Evolutionary conservation across 345 rosid genomes (phyloP).

Genomic region (Diplotaxis tenuifolia): DNA sequence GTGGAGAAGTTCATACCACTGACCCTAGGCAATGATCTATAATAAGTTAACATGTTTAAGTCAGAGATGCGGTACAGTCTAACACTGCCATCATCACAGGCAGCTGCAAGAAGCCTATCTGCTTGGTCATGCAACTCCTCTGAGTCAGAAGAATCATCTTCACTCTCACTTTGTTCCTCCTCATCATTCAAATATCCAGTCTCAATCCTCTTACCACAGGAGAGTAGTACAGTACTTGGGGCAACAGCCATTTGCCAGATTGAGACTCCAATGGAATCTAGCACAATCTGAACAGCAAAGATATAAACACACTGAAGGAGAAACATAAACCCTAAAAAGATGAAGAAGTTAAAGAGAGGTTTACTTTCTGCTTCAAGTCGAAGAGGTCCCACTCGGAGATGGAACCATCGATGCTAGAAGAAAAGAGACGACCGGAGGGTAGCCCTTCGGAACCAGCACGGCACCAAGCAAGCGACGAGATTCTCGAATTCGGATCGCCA

Average conservation of each 20-base stretch:
- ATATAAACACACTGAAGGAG: neutral
- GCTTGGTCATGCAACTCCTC: conserved; percentile 44
- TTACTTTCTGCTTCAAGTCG: conserved; percentile 73
- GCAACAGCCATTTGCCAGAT: conserved; percentile 93
- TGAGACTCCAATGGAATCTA: conserved; percentile 75
- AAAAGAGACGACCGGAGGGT: conserved; percentile 33
- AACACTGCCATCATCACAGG: conserved; percentile 90
- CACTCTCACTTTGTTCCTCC: conserved; percentile 55
- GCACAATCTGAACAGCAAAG: conserved; percentile 46
- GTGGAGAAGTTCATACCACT: conserved; percentile 70
- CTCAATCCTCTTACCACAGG: conserved; percentile 24
- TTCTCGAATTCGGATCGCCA: conserved; percentile 68
- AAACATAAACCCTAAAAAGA: neutral
- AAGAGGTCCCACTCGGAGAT: conserved; percentile 86
- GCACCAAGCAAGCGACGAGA: conserved; percentile 76
- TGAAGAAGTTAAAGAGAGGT: neutral
- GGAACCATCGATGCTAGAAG: conserved; percentile 85
- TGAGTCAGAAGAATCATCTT: conserved; percentile 55
- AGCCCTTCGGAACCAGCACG: conserved; percentile 36
- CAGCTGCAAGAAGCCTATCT: conserved; percentile 62
- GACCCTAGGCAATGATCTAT: conserved; percentile 82
- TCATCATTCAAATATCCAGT: conserved; percentile 51
- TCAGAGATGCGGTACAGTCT: conserved; percentile 59
- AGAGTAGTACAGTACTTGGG: conserved; percentile 32
- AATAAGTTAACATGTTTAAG: conserved; percentile 51